Percentiles rank a stretch among this genome's conserved stretches.
These are phyloP conservation scores for Rutstroemia sp. DNA, from an alignment of 2,329 filamentous ascomycete species.

Conservation along the genomic window DNA sequence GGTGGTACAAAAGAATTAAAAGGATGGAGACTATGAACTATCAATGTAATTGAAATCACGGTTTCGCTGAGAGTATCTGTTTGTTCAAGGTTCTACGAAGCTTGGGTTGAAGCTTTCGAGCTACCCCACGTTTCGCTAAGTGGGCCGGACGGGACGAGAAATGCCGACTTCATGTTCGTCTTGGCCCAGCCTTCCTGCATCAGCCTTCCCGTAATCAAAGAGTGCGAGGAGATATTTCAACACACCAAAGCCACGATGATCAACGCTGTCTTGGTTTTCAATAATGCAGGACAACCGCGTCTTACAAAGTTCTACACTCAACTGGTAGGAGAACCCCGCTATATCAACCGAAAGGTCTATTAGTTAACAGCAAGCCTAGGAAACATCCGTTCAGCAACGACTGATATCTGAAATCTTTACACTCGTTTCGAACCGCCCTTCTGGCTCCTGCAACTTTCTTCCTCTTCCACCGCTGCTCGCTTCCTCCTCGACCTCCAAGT, in stretches of 20 bases:
- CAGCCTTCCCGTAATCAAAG: not conserved
- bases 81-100: not conserved
- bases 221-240: not conserved
- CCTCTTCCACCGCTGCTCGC: slow-evolving; percentile 64
- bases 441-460: slow-evolving; percentile 95
- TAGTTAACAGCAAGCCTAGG: slow-evolving; percentile 44
- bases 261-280: slow-evolving; percentile 97
- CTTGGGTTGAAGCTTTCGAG: slow-evolving; percentile 9
- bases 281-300: slow-evolving; percentile 92
- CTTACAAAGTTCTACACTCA: slow-evolving; percentile 99
- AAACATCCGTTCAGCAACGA: slow-evolving; percentile 93
- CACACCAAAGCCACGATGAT: slow-evolving; percentile 58
- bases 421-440: slow-evolving; percentile 82
- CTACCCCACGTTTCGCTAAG: slow-evolving; percentile 15
- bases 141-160: not conserved
- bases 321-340: slow-evolving; percentile 49
- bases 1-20: too few relatives aligned
- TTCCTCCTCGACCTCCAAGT: slow-evolving; percentile 61
- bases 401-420: slow-evolving; percentile 96
- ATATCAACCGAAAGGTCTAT: not conserved
- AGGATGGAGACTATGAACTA: too few relatives aligned
- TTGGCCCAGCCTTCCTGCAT: slow-evolving; percentile 1
- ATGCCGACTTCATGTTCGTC: not conserved
- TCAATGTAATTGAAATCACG: too few relatives aligned
- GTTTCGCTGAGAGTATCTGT: too few relatives aligned